Base-by-base conservation (phyloP, 257 asterid genomes). In the Prunella vulgaris region DNA sequence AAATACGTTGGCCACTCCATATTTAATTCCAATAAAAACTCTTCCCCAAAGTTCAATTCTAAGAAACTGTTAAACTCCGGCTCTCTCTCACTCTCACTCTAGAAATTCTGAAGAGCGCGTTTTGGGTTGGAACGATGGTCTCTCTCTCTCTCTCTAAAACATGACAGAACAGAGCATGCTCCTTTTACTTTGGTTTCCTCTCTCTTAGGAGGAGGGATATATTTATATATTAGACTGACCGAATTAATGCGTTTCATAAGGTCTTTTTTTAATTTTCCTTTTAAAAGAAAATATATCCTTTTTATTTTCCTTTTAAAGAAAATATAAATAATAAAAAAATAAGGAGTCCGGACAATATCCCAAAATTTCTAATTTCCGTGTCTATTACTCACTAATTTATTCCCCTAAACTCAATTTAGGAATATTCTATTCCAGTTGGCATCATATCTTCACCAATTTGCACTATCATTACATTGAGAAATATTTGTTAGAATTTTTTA, bases 1-100 rank as follows among this genome's bases (percentile, higher is more conserved):
- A 87, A 60, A 78, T 83, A 77, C 12, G 88, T 70, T 30, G 86
- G 90, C 92, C 94, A 85, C 95, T 86, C 91, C 97, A 88, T 88
- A 5, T 28, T 69, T 73, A 37, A 32, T 24, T 48, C 7, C 9
- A 21, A 20, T 13, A 66, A 9, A 59, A 67, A 40, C n/a, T 27
- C n/a, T 6, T 44, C 44, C 28, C 8, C 2, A 15, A 37, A 42
- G 4, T 0, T 53, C n/a, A 18, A 20, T 62, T 24, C 22, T 21
- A 12, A 10, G 14, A 12, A n/a, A 38, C 70, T 3, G 28, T 37
- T 35, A 7, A 60, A 51, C 57, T 17, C 66, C 12, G 14, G 3
- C 4, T 17, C 32, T 13, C 13, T 5, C 18, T 0, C 38, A 5
- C 14, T 73, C 72, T 60, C 83, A 68, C 79, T 82, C 77, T 59